Evolutionary conservation across 306 rosid genomes (phyloP), one percentile per base, ranked within the genome.

Genomic region (Coriaria nepalensis): DNA sequence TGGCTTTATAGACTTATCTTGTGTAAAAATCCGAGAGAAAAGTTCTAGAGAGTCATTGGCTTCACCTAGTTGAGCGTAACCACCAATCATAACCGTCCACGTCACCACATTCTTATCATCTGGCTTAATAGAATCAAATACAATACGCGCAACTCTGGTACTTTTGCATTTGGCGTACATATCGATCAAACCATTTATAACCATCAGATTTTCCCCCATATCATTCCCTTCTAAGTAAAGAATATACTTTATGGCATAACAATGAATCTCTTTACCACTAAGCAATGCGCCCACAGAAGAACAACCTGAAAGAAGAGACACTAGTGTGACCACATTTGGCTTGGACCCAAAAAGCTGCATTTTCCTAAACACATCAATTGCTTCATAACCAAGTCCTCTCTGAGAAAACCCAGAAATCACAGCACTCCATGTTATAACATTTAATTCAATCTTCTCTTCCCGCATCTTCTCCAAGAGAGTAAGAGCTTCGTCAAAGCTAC

Each of bases 41-140:
- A 83, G 85, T 51, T 69, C 71, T 6, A 87, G 57, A 0, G 96
- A 85, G 56, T 69, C 62, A 40, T 83, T 87, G 42, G 94, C 93
- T 76, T 87, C 94, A 7, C 85, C 85, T 58, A 77, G 82, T 49
- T 87, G 94, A 7, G 94, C 93, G 73, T 80, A 87, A 35, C 96
- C 96, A 35, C 94, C 96, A 53, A 82, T 87, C 82, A 82, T 75
- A 67, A 74, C 79, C 13, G 93, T 80, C 96, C 96, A 82, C 37
- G 85, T 80, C 57, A 83, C 96, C 66, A 83, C 96, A 58, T 71
- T 72, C 64, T 72, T 80, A 34, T 56, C 68, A 37, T 60, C 64
- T 5, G 63, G 70, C 42, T 63, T 64, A n/a, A 80, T 48, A 0
- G 34, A 61, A 53, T 87, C 85, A 71, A 87, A 83, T 69, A 87